Percentiles rank a stretch among this genome's conserved stretches.
phyloP scores from a whole-genome alignment of 2,329 filamentous ascomycete species.

The Trichoderma sp. region DNA sequence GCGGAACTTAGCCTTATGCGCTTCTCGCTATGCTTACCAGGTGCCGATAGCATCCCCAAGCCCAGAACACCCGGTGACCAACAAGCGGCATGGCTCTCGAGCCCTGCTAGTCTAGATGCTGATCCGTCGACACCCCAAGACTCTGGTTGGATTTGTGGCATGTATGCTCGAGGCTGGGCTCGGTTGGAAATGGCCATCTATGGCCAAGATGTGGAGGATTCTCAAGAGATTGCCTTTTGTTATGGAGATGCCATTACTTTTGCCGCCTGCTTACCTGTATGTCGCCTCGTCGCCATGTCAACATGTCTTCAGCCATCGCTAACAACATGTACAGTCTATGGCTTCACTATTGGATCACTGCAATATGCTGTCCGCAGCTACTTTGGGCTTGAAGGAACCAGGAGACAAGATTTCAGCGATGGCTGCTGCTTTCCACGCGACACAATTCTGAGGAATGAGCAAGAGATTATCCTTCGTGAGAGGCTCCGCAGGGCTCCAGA shows the following conservation, averaged over 20 bases:
- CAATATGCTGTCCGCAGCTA: constrained; percentile 35
- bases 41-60: background rate
- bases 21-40: background rate
- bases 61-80: background rate
- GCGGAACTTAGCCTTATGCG: background rate
- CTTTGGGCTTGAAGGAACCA: constrained; percentile 36
- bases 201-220: constrained; percentile 25
- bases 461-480: constrained; percentile 38
- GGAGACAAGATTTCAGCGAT: constrained; percentile 28
- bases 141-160: constrained; percentile 29
- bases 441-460: constrained; percentile 34
- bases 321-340: constrained; percentile 34
- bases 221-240: constrained; percentile 25
- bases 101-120: background rate
- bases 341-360: constrained; percentile 31
- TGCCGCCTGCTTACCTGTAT: constrained; percentile 31
- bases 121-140: constrained; percentile 10
- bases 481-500: constrained; percentile 15
- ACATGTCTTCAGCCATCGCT: background rate
- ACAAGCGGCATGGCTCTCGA: background rate
- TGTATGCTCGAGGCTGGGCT: constrained; percentile 32
- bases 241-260: constrained; percentile 31
- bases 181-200: constrained; percentile 29
- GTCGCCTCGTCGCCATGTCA: background rate
- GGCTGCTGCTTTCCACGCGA: constrained; percentile 34